Conservation (phyloP, 805 yeast genomes). For the Saturnispora zaruensis region DNA sequence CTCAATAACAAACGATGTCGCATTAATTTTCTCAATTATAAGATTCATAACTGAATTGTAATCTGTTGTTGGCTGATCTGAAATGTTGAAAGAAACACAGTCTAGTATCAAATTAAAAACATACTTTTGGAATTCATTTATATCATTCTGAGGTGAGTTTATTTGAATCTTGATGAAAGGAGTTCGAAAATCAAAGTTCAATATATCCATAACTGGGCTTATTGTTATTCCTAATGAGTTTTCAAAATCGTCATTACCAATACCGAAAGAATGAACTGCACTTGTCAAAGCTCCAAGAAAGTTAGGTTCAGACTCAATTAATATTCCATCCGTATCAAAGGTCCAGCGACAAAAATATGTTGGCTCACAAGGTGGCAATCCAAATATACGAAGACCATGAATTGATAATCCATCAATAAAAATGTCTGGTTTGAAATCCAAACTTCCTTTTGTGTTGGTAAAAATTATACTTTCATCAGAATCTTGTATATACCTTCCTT, state of each 20-base stretch:
- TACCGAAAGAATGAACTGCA: slow-evolving; percentile 41
- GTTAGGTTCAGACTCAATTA: slow-evolving; percentile 40
- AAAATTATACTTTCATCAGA: slow-evolving; percentile 21
- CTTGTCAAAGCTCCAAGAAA: slow-evolving; percentile 37
- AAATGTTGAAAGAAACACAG: slow-evolving; percentile 24
- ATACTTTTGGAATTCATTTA: slow-evolving; percentile 7
- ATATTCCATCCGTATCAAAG: slow-evolving; percentile 54
- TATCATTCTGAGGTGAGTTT: slow-evolving; percentile 23
- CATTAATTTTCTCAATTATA: slow-evolving; percentile 38
- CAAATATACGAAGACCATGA: slow-evolving; percentile 90
- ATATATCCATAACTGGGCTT: slow-evolving; percentile 57
- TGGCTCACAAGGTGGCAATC: slow-evolving; percentile 80
- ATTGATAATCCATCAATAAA: slow-evolving; percentile 50
- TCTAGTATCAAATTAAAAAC: slow-evolving; percentile 29
- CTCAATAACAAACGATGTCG: slow-evolving; percentile 18
- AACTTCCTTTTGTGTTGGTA: slow-evolving; percentile 19
- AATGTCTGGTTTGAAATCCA: slow-evolving; percentile 34
- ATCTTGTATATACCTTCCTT: slow-evolving; percentile 26
- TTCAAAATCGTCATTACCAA: slow-evolving; percentile 67
- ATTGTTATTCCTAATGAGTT: slow-evolving; percentile 56
- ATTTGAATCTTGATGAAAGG: slow-evolving; percentile 40
- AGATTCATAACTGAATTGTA: slow-evolving; percentile 50
- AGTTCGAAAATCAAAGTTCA: slow-evolving; percentile 50
- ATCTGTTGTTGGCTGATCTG: slow-evolving; percentile 62
- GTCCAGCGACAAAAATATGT: slow-evolving; percentile 92